Base-by-base conservation (phyloP, 257 asterid species). In the Nicotiana undulata region DNA sequence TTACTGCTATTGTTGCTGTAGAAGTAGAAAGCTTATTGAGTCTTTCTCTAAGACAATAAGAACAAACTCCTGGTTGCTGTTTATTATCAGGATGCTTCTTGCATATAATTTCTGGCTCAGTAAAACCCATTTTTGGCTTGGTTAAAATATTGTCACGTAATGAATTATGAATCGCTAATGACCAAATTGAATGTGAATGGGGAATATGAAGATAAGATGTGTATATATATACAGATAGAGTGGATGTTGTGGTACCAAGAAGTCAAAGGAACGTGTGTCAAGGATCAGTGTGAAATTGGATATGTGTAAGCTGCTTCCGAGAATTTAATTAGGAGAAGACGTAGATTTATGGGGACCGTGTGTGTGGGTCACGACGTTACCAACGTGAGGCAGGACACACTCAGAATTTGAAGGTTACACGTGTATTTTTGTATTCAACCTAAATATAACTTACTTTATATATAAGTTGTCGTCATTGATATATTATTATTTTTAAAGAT, bases 41-140 rank as follows among this genome's bases (percentile, higher is more conserved):
- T 79, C 90, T 86, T 24, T 92, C 96, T 32, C 87, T 80, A 3
- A 92, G 88, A 75, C 96, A 92, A 46, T 87, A 85, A 0, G 91
- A 89, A 81, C 97, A 92, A 49, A 92, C 79, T 37, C 97, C 97
- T 1, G 93, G 93, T 6, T 86, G 90, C 17, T 91, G 94, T 46
- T 29, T 81, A 74, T 89, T 83, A 29, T 87, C 72, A 22, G 90
- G 94, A 67, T 92, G 97, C 63, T 66, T 86, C 79, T 68, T 82
- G 88, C 97, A 92, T 55, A 85, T 52, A 4, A 77, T 22, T 81
- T 44, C 90, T 8, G 86, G 77, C 79, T 88, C 93, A 3, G 63
- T 24, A 88, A 88, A 88, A 24, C 77, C 89, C 93, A 87, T 85
- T 26, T 67, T 18, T 22, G 68, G 70, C 10, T 24, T 85, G 31